phyloP scores from a whole-genome alignment of 306 rosid species.

The Ochetophila trinervis region DNA sequence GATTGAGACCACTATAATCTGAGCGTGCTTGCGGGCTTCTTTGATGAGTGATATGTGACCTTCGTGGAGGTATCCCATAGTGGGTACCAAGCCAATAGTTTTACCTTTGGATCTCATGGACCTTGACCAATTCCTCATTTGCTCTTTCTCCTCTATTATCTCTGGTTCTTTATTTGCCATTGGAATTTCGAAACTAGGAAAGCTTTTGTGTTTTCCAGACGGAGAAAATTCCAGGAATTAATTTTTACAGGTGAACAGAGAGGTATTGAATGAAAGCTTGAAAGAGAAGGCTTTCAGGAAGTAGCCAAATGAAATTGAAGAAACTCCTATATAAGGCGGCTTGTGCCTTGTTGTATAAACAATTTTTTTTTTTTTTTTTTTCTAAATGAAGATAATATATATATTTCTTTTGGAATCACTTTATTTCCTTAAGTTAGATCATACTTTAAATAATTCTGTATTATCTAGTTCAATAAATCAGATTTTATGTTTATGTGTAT shows the following conservation, averaged over 20 bases:
- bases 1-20: slow-evolving; percentile 65
- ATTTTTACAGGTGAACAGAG: no score
- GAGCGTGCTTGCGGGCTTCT: slow-evolving; percentile 48
- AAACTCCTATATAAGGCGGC: neutral
- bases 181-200: neutral
- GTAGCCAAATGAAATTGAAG: neutral
- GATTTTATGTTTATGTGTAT: no score
- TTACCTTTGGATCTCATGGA: slow-evolving; percentile 67
- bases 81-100: slow-evolving; percentile 63
- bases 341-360: no score
- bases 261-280: neutral
- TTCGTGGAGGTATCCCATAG: slow-evolving; percentile 85
- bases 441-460: no score
- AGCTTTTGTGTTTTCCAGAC: neutral
- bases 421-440: no score
- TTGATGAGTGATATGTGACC: slow-evolving; percentile 73
- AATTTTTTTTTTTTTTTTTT: neutral
- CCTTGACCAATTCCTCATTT: slow-evolving; percentile 81
- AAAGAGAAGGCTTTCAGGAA: no score
- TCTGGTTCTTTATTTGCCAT: slow-evolving; percentile 48
- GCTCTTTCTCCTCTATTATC: slow-evolving; percentile 49
- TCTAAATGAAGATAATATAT: no score
- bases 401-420: no score
- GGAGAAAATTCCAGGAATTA: no score
- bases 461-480: no score